These are phyloP conservation scores for Pelargonium australe DNA, from an alignment of 441 rosid genomes.

Conservation along the genomic window DNA sequence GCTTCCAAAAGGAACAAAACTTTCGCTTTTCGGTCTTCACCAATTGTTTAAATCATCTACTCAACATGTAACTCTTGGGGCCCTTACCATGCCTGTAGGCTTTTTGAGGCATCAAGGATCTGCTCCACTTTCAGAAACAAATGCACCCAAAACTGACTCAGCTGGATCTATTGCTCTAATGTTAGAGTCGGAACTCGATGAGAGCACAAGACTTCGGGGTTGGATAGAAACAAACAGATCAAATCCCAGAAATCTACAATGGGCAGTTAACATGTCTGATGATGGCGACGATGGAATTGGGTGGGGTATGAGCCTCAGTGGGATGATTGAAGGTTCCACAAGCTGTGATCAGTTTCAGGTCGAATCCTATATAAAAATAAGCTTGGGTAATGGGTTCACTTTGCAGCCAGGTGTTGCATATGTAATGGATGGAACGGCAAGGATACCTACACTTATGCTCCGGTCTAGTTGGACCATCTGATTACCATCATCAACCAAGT, in stretches of 20 bases:
- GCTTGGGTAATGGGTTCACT: slow-evolving; percentile 40
- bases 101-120: slow-evolving; percentile 31
- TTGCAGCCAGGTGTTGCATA: slow-evolving; percentile 69
- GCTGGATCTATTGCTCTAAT: slow-evolving; percentile 47
- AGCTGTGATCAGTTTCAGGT: slow-evolving; percentile 45
- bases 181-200: slow-evolving; percentile 60
- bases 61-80: background rate
- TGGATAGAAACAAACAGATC: slow-evolving; percentile 68
- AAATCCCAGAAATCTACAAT: slow-evolving; percentile 35
- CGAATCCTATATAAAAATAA: slow-evolving; percentile 58
- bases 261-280: slow-evolving; percentile 60
- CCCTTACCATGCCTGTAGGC: slow-evolving; percentile 34
- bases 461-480: slow-evolving; percentile 76
- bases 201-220: slow-evolving; percentile 47
- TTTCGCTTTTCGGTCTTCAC: slow-evolving; percentile 61
- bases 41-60: slow-evolving; percentile 27
- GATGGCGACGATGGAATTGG: slow-evolving; percentile 54
- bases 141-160: slow-evolving; percentile 19
- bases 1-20: slow-evolving; percentile 42
- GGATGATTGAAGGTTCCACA: slow-evolving; percentile 36
- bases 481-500: slow-evolving; percentile 14
- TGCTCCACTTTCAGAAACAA: slow-evolving; percentile 22
- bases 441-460: slow-evolving; percentile 51
- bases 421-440: slow-evolving; percentile 41
- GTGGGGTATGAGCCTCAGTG: slow-evolving; percentile 67